Conservation (phyloP, 148 eudicot species). For the Cornus suecica region DNA sequence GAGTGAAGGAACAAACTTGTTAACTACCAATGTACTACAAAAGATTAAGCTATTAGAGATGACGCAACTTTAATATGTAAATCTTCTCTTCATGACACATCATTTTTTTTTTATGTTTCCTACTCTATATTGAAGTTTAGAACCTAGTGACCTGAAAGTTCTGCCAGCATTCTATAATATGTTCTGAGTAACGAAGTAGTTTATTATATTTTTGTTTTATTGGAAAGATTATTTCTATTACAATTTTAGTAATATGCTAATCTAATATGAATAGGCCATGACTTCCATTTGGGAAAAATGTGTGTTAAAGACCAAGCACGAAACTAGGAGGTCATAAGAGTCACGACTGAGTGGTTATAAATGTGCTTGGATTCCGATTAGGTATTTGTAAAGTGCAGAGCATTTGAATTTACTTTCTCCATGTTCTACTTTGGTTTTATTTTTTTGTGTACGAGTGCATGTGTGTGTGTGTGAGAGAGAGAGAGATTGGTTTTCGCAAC, state of each 20-base stretch:
- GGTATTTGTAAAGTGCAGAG: neutral
- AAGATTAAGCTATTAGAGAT: no score
- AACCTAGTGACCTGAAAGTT: no score
- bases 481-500: neutral
- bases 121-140: no score
- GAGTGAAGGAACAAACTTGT: no score
- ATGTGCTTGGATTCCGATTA: neutral
- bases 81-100: no score
- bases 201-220: no score
- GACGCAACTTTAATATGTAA: no score
- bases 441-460: no score
- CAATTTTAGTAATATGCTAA: neutral
- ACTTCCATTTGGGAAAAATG: no score
- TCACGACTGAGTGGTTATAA: neutral
- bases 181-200: neutral
- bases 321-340: neutral
- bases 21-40: no score
- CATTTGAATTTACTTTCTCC: neutral
- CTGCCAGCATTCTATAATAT: neutral
- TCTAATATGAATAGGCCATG: neutral
- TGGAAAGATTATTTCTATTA: neutral
- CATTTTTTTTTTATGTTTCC: no score
- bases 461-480: neutral
- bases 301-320: neutral
- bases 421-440: no score